These are phyloP conservation scores for Trametes cinnabarina DNA, from an alignment of 768 basidiomycete genomes.

Conservation along the genomic window DNA sequence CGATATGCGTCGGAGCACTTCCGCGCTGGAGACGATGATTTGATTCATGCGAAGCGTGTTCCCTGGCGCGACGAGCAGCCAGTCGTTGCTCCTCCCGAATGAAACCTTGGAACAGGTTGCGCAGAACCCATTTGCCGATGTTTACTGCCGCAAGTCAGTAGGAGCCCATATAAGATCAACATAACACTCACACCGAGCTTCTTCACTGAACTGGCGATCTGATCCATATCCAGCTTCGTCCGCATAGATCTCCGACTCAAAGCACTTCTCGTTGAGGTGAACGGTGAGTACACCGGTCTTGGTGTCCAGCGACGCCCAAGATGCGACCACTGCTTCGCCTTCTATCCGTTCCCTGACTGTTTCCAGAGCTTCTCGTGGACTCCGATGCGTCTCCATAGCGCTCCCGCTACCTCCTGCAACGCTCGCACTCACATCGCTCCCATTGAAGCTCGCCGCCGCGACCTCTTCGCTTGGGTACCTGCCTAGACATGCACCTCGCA, in stretches of 20 bases:
- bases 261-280: constrained; percentile 83
- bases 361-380: constrained; percentile 83
- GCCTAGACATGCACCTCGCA: constrained; percentile 74
- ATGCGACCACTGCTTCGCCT: constrained; percentile 81
- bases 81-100: constrained; percentile 62
- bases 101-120: constrained; percentile 81
- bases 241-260: constrained; percentile 93
- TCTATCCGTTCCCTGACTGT: constrained; percentile 89
- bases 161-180: constrained; percentile 1
- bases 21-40: constrained; percentile 26
- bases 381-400: constrained; percentile 45
- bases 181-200: constrained; percentile 66
- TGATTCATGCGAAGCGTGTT: constrained; percentile 19
- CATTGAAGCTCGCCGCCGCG: constrained; percentile 49
- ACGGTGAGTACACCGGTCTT: constrained; percentile 86
- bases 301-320: constrained; percentile 90
- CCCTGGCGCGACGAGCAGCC: constrained; percentile 25
- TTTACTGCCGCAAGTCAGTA: constrained; percentile 57
- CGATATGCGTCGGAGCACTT: constrained; percentile 25
- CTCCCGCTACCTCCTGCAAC: constrained; percentile 46
- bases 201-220: constrained; percentile 67
- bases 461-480: constrained; percentile 66
- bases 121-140: constrained; percentile 86
- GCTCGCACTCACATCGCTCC: constrained; percentile 41
- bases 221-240: constrained; percentile 79